Evolutionary conservation across 1,139 yeast species (phyloP), one percentile per base, ranked within the genome.

Genomic region (Hansenula lynferdii): DNA sequence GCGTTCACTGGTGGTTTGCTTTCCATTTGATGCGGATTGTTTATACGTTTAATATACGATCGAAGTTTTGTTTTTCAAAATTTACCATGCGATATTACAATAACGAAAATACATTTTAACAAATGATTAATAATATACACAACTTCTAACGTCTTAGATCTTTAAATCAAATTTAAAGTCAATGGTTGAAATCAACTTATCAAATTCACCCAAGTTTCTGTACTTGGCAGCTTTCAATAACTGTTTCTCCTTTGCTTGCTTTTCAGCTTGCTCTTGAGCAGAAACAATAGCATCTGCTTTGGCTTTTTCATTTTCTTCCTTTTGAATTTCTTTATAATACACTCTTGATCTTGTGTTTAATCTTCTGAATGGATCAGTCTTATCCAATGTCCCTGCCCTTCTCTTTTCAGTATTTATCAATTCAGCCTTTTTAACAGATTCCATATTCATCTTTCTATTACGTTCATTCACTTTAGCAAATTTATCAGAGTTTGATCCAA

Each of bases 341-440:
- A 87, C 80, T 55, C 85, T 77, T 1, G 97, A 85, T 43, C 79
- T 81, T 0, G 97, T 90, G 58, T 87, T 83, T 55, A 92, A 73
- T 59, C 97, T 76, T 46, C 87, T 80, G 61, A 92, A 92, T 25
- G 98, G 97, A 65, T 92, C 95, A 8, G 83, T 77, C 38, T 67
- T 72, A 24, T 68, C 70, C 35, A 65, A 67, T 25, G 53, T 44
- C 1, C 70, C 65, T 42, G 71, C 62, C 52, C 81, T 76, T 41
- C 81, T 70, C 52, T 70, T 70, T 45, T 77, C 84, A 7, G 72
- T 69, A 32, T 81, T 76, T 51, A 69, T 71, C 37, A 80, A 64
- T 58, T 90, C 97, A 1, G 96, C 96, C 52, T 76, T 75, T 52
- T 95, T 78, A 46, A 89, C 79, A 40, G 77, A 79, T 36, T 79